Evolutionary conservation across 768 basidiomycete genomes (phyloP).

Genomic region (Panaeolus cyanescens): DNA sequence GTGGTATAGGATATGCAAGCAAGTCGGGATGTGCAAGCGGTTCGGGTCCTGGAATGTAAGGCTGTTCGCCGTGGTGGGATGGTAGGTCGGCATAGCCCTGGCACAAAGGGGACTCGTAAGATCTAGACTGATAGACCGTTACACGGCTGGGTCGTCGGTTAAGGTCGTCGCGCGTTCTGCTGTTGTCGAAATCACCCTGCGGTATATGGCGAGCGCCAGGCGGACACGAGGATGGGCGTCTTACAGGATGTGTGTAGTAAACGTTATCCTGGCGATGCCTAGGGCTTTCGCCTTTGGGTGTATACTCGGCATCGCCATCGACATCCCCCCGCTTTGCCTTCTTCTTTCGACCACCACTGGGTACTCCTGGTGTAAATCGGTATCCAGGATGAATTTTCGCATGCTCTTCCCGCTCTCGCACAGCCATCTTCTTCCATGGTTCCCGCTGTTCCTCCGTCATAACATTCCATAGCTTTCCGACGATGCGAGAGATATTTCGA

Average conservation of each 20-base stretch:
- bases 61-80: neutral
- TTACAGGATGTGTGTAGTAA: neutral
- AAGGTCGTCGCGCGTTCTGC: neutral
- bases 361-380: neutral
- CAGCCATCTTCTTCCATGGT: slow-evolving; percentile 56
- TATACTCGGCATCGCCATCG: neutral
- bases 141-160: neutral
- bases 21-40: neutral
- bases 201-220: neutral
- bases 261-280: neutral
- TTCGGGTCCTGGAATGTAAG: neutral
- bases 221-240: neutral
- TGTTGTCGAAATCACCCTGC: neutral
- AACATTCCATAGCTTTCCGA: slow-evolving; percentile 65
- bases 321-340: neutral
- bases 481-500: slow-evolving; percentile 67
- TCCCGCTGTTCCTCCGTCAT: slow-evolving; percentile 46
- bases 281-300: neutral
- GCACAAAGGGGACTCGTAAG: neutral
- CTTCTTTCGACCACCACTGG: neutral
- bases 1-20: neutral
- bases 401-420: slow-evolving; percentile 40
- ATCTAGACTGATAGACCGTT: neutral
- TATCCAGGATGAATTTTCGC: slow-evolving; percentile 5
- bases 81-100: neutral